Conservation (phyloP, 306 rosid genomes). For the Citrullus amarus region DNA sequence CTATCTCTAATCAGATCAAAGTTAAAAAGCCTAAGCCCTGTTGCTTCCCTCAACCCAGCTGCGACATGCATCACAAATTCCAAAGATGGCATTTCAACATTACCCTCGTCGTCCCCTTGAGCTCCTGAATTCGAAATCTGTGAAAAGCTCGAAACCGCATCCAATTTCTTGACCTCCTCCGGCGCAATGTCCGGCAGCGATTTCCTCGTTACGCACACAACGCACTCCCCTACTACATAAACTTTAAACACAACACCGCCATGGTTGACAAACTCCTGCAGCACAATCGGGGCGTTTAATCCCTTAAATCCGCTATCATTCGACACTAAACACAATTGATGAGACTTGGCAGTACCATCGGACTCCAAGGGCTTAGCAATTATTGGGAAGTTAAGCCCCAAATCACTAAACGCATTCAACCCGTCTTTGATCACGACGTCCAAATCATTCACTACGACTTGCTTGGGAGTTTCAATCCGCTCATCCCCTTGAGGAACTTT, state of each 20-base stretch:
- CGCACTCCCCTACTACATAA: constrained; percentile 65
- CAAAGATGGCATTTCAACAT: constrained; percentile 71
- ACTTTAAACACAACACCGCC: constrained; percentile 93
- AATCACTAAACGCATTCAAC: constrained; percentile 38
- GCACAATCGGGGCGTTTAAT: constrained; percentile 68
- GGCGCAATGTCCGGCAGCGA: constrained; percentile 72
- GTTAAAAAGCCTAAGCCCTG: constrained; percentile 65
- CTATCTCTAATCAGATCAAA: constrained; percentile 83
- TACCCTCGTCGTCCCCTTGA: constrained; percentile 37
- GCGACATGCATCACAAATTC: constrained; percentile 52
- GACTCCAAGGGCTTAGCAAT: constrained; percentile 81
- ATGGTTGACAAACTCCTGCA: constrained; percentile 85
- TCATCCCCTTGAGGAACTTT: constrained; percentile 26
- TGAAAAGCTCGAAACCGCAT: constrained; percentile 54
- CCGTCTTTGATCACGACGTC: constrained; percentile 35
- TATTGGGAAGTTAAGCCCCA: constrained; percentile 52
- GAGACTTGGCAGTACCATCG: constrained; percentile 76
- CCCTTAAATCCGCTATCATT: constrained; percentile 38
- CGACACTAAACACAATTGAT: constrained; percentile 64
- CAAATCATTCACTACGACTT: constrained; percentile 65
- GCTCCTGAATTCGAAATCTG: constrained; percentile 60
- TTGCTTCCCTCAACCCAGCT: constrained; percentile 38
- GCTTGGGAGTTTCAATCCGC: constrained; percentile 78
- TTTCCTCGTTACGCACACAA: constrained; percentile 71
- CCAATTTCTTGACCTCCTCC: constrained; percentile 40